A percentile compares a stretch with the other conserved stretches of the same genome.
These are phyloP conservation scores for Dictyostelium capitatum DNA, from an alignment of 78 protist genomes.

Conservation along the genomic window DNA sequence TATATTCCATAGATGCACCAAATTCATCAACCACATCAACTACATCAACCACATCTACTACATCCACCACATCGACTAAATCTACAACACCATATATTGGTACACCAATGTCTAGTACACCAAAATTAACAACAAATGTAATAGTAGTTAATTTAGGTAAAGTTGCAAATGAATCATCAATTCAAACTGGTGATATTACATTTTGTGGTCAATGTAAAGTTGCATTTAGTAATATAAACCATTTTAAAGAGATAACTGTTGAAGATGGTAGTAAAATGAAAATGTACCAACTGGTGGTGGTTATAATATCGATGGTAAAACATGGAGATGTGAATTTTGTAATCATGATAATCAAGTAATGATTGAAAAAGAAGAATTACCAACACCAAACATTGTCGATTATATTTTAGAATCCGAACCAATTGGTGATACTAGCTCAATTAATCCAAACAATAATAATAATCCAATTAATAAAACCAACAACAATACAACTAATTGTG, in stretches of 20 bases:
- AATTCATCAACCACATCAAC: too few relatives aligned
- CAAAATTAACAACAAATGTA: conserved; percentile 65
- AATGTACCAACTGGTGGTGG: conserved; percentile 72
- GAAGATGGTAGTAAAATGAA: conserved; percentile 6
- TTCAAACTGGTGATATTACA: conserved; percentile 82
- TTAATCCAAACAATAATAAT: background rate
- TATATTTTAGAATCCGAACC: conserved; percentile 62
- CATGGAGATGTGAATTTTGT: conserved; percentile 88
- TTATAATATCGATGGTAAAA: background rate
- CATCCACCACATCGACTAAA: too few relatives aligned
- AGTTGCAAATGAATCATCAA: conserved; percentile 42
- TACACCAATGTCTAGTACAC: background rate
- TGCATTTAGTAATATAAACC: conserved; percentile 40
- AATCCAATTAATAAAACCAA: too few relatives aligned
- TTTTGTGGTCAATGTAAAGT: conserved; percentile 61
- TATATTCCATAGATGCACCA: too few relatives aligned
- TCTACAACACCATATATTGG: background rate
- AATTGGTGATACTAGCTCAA: background rate
- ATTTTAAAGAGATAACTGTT: background rate
- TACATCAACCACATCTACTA: too few relatives aligned
- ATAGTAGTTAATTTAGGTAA: conserved; percentile 36
- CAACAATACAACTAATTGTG: background rate
- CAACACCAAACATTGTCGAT: conserved; percentile 62
- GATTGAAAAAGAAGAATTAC: conserved; percentile 68
- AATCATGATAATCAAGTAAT: background rate